Conservation (phyloP, 148 eudicot genomes). For the Rhododendron simsii region DNA sequence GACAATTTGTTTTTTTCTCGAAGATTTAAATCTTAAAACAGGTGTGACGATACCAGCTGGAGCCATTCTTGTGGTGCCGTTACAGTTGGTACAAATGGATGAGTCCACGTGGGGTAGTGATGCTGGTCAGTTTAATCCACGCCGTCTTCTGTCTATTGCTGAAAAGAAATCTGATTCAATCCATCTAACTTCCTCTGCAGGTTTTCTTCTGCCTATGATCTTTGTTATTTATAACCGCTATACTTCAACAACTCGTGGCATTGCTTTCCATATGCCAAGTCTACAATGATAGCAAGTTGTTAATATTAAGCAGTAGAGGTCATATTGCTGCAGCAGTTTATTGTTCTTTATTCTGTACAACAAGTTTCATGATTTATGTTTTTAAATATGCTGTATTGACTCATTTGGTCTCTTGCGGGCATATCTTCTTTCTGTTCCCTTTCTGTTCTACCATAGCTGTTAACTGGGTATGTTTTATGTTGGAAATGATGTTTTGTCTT, state of each 20-base stretch:
- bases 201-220: constrained; percentile 15
- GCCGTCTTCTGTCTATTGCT: constrained; percentile 42
- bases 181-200: constrained; percentile 15
- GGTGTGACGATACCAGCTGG: constrained; percentile 47
- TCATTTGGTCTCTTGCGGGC: neutral
- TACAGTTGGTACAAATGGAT: constrained; percentile 50
- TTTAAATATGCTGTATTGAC: neutral
- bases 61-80: constrained; percentile 47
- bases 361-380: neutral
- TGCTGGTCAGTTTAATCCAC: constrained; percentile 47
- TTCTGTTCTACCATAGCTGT: neutral
- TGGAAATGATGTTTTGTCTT: neutral
- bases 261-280: neutral
- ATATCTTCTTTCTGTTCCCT: neutral
- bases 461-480: neutral
- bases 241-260: neutral
- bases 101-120: constrained; percentile 49
- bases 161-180: constrained; percentile 19
- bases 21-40: constrained; percentile 41
- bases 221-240: neutral
- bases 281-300: neutral
- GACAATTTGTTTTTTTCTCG: neutral
- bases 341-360: neutral
- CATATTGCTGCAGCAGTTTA: neutral
- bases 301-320: neutral